Percentiles rank a stretch among this genome's conserved stretches.
phyloP scores from a whole-genome alignment of 1,284 basidiomycete species.

The Mycosarcoma mackinlayi region DNA sequence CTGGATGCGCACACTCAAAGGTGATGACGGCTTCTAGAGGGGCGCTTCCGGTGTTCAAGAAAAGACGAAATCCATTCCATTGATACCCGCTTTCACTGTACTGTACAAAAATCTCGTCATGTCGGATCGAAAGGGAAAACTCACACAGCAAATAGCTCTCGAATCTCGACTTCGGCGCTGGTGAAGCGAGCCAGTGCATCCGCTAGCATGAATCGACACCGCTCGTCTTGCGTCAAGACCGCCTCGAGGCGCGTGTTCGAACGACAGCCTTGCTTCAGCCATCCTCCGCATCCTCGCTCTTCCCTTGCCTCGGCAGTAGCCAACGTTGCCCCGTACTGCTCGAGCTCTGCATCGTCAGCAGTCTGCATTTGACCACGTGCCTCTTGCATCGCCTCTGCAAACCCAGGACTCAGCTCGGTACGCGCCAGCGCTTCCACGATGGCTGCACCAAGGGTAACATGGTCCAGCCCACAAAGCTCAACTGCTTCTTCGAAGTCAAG shows the following conservation, averaged over 20 bases:
- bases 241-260: conserved; percentile 9
- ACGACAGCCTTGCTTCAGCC: conserved; percentile 12
- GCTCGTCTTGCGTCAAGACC: conserved; percentile 12
- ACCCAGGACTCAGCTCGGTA: conserved; percentile 5
- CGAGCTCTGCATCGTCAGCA: conserved; percentile 13
- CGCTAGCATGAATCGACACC: conserved; percentile 22
- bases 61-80: conserved; percentile 6
- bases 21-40: conserved; percentile 20
- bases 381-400: conserved; percentile 2
- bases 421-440: conserved; percentile 21
- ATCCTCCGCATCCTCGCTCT: conserved; percentile 19
- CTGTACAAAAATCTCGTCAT: too few relatives aligned
- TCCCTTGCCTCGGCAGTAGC: conserved; percentile 10
- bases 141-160: conserved; percentile 18
- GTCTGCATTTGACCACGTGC: conserved; percentile 1
- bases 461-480: conserved; percentile 23
- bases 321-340: conserved; percentile 8
- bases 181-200: conserved; percentile 29
- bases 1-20: conserved; percentile 45
- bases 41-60: not conserved
- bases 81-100: conserved; percentile 16
- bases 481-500: conserved; percentile 15
- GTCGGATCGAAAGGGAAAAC: too few relatives aligned
- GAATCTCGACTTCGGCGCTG: conserved; percentile 5
- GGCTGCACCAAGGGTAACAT: conserved; percentile 19